Conservation (phyloP, 2,329 filamentous ascomycete genomes). For the Stagonosporopsis rhizophila region DNA sequence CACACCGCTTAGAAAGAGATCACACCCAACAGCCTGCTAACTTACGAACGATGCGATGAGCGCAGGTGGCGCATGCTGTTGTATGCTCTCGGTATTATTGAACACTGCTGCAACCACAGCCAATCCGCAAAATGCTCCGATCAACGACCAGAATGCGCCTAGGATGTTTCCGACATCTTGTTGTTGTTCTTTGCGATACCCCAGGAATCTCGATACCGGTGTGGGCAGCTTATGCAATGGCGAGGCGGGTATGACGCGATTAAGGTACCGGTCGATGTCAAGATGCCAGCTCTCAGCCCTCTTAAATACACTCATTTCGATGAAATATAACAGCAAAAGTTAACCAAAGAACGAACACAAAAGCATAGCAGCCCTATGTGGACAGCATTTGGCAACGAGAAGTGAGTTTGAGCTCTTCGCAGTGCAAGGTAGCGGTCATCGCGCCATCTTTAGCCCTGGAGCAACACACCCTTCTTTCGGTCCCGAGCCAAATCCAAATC, state of each 20-base stretch:
- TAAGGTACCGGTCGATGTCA: conserved; percentile 79
- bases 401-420: background rate
- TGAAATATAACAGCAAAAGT: background rate
- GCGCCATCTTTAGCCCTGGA: conserved; percentile 17
- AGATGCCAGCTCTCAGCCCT: conserved; percentile 58
- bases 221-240: conserved; percentile 69
- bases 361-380: background rate
- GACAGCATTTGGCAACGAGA: background rate
- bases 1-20: background rate
- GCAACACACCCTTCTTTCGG: conserved; percentile 6
- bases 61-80: conserved; percentile 50
- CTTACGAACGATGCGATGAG: conserved; percentile 54
- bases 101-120: conserved; percentile 53
- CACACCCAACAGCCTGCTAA: background rate
- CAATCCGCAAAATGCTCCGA: conserved; percentile 55
- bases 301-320: conserved; percentile 21
- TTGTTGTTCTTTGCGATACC: conserved; percentile 49
- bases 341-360: background rate
- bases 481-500: conserved; percentile 11
- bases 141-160: conserved; percentile 52
- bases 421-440: background rate
- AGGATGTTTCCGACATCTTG: conserved; percentile 53
- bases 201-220: conserved; percentile 71
- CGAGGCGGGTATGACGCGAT: conserved; percentile 72
- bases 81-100: conserved; percentile 49